phyloP scores from a whole-genome alignment of 257 asterid genomes.

The Penstemon davidsonii region DNA sequence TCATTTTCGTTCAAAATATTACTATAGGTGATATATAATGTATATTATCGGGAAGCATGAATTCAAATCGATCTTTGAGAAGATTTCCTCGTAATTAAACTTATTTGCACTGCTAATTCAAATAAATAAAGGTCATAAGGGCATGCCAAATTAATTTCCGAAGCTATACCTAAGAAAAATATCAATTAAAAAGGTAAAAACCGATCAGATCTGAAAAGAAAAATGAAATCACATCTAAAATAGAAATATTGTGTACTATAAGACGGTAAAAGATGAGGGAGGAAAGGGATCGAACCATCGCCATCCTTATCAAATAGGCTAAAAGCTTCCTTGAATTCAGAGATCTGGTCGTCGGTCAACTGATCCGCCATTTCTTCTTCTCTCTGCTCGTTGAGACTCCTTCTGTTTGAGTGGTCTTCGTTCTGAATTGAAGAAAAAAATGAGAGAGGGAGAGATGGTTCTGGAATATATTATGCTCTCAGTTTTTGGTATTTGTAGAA shows the following conservation, averaged over 20 bases:
- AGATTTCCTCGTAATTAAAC: neutral
- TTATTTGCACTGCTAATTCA: neutral
- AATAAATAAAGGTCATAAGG: neutral
- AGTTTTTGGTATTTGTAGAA: no score
- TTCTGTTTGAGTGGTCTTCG: no score
- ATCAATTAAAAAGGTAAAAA: neutral
- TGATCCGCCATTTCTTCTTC: slow-evolving; percentile 49
- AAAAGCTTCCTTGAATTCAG: slow-evolving; percentile 69
- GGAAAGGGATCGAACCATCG: slow-evolving; percentile 43
- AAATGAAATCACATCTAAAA: no score
- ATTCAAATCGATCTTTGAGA: neutral
- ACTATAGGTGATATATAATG: no score
- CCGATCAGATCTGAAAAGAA: slow-evolving; percentile 35
- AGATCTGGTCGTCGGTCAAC: slow-evolving; percentile 66
- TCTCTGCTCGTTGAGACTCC: no score
- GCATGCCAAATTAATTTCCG: neutral
- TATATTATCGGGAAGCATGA: neutral
- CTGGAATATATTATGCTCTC: neutral
- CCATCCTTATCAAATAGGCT: slow-evolving; percentile 70
- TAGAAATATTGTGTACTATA: neutral
- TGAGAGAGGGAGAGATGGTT: neutral
- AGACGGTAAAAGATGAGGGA: slow-evolving; percentile 1
- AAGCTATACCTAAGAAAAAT: neutral
- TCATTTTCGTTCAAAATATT: no score
- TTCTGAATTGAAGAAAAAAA: neutral